phyloP scores from a whole-genome alignment of 1,284 basidiomycete species.

The Rhodotorula sp. region DNA sequence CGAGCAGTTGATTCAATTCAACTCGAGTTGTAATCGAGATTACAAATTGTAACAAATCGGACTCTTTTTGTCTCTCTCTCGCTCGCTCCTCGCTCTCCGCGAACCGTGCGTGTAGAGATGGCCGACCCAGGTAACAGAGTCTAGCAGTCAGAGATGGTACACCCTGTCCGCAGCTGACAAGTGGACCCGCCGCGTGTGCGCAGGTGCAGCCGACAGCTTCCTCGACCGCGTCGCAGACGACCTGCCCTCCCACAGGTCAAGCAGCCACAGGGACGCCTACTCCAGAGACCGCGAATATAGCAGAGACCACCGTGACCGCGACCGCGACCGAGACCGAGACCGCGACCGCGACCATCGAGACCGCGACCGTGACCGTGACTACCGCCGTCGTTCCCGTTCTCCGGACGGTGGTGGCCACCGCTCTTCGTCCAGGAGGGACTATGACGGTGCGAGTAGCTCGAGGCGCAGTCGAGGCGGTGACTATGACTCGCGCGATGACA shows the following conservation, averaged over 20 bases:
- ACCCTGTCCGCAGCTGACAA: neutral
- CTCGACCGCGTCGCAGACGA: constrained; percentile 13
- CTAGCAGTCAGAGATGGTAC: neutral
- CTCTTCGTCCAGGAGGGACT: constrained; percentile 34
- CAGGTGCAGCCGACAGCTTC: constrained; percentile 18
- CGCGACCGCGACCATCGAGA: constrained; percentile 2
- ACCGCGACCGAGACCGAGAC: neutral
- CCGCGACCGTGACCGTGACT: constrained; percentile 1
- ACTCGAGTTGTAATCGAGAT: neutral
- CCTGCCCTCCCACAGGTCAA: neutral
- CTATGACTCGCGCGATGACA: constrained; percentile 2
- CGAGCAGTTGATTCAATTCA: neutral
- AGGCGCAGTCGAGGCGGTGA: constrained; percentile 40
- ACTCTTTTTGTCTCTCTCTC: neutral
- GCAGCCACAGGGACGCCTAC: constrained; percentile 3
- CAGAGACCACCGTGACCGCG: neutral
- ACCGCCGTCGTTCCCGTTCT: constrained; percentile 11
- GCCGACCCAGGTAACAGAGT: neutral
- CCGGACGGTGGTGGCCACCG: constrained; percentile 32
- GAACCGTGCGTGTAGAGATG: neutral
- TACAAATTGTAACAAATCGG: neutral
- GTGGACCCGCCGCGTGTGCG: neutral
- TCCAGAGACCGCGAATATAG: neutral
- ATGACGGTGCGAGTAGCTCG: constrained; percentile 44
- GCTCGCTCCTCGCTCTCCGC: neutral